Conservation (phyloP, 495 filamentous ascomycete species). For the Penicillium nucicola region DNA sequence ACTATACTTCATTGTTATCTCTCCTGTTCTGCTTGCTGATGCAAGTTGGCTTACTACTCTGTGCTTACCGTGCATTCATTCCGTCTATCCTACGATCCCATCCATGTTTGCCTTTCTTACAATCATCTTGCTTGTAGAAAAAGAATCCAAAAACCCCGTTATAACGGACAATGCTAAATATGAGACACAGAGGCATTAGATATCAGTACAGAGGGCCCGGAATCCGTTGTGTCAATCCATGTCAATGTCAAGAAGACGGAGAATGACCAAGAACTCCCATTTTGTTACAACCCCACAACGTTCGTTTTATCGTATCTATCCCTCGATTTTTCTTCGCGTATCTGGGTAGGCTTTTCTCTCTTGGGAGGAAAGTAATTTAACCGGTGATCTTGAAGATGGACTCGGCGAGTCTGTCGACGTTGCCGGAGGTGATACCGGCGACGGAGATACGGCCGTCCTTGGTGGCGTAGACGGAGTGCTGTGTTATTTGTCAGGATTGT, state of each 20-base stretch:
- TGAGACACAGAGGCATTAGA: constrained; percentile 30
- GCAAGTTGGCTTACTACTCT: no score
- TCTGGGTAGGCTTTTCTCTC: no score
- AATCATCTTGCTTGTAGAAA: no score
- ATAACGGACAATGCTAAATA: constrained; percentile 29
- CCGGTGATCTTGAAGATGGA: constrained; percentile 90
- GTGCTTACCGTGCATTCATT: no score
- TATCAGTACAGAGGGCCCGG: constrained; percentile 28
- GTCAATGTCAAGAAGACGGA: not conserved
- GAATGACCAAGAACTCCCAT: constrained; percentile 4
- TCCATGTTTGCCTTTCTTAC: no score
- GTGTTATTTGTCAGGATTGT: constrained; percentile 22
- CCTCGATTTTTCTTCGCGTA: not conserved
- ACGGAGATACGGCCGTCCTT: constrained; percentile 97
- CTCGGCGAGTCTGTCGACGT: constrained; percentile 91
- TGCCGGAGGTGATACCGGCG: constrained; percentile 89
- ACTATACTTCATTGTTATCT: not conserved
- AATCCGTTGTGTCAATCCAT: not conserved
- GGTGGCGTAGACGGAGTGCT: constrained; percentile 96
- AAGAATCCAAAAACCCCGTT: constrained; percentile 27
- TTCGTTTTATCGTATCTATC: constrained; percentile 12
- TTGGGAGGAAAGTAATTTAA: constrained; percentile 32
- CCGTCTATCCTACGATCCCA: no score
- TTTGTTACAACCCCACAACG: constrained; percentile 8
- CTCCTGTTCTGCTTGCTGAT: no score